These are phyloP conservation scores for Phytophthora podocarpi DNA, from an alignment of 352 stramenopile genomes.

Conservation along the genomic window DNA sequence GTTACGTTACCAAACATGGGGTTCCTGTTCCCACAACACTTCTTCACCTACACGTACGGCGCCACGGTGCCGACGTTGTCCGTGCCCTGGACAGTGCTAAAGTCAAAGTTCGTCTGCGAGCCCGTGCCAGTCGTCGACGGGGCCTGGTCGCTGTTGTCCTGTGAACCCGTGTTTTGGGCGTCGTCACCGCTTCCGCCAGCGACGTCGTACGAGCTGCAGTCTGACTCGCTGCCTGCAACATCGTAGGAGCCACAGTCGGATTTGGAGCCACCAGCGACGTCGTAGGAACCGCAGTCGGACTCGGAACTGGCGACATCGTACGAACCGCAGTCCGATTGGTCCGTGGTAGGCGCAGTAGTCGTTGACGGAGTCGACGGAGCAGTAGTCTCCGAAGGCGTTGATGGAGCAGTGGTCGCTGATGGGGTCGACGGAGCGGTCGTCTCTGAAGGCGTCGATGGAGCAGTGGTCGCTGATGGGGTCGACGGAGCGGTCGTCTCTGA, in stretches of 20 bases:
- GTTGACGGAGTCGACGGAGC: conserved; percentile 3
- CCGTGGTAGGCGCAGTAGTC: background rate
- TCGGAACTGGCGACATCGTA: conserved; percentile 13
- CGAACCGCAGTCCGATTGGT: too few relatives aligned
- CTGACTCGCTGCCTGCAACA: conserved; percentile 3
- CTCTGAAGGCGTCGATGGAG: conserved; percentile 1
- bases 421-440: conserved; percentile 10
- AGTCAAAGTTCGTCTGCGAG: conserved; percentile 25
- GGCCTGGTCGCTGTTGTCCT: background rate
- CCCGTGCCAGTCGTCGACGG: background rate
- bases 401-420: conserved; percentile 1
- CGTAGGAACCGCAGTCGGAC: conserved; percentile 6
- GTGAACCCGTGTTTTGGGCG: background rate
- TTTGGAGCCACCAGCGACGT: conserved; percentile 12
- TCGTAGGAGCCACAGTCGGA: conserved; percentile 19
- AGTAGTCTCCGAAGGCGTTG: background rate
- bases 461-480: background rate
- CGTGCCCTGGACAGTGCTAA: conserved; percentile 12
- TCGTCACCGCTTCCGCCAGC: conserved; percentile 1
- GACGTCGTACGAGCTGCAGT: conserved; percentile 17
- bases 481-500: too few relatives aligned
- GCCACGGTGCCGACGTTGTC: conserved; percentile 16
- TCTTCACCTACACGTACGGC: conserved; percentile 11
- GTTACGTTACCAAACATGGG: conserved; percentile 6
- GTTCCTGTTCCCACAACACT: background rate